Conservation (phyloP, 2,329 filamentous ascomycete genomes). For the Hyphodiscus sp. region DNA sequence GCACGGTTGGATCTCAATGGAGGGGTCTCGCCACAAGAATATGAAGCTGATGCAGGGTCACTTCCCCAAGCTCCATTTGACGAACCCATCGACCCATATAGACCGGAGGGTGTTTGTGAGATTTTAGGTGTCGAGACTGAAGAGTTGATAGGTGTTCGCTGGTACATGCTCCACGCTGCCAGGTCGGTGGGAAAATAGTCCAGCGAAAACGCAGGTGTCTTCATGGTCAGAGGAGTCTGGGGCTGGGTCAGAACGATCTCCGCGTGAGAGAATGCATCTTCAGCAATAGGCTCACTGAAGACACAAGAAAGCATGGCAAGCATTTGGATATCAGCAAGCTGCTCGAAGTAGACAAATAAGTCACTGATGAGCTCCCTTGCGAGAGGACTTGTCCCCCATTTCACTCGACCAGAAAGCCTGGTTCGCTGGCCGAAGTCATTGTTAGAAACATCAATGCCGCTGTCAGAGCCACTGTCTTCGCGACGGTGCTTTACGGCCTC, state of each 20-base stretch:
- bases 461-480: conserved; percentile 38
- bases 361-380: conserved; percentile 55
- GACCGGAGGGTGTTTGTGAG: conserved; percentile 47
- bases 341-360: conserved; percentile 59
- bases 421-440: conserved; percentile 30
- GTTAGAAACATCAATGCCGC: conserved; percentile 41
- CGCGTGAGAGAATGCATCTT: conserved; percentile 50
- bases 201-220: conserved; percentile 59
- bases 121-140: conserved; percentile 50
- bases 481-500: conserved; percentile 42
- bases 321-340: conserved; percentile 60
- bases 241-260: conserved; percentile 50
- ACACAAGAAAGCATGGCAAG: conserved; percentile 65
- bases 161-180: conserved; percentile 45
- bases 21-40: conserved; percentile 56
- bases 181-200: conserved; percentile 59
- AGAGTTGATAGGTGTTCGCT: conserved; percentile 47
- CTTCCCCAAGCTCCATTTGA: conserved; percentile 47
- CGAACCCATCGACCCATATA: conserved; percentile 50
- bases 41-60: conserved; percentile 50
- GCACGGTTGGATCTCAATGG: conserved; percentile 42
- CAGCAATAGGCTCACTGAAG: conserved; percentile 53
- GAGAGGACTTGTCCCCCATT: conserved; percentile 62
- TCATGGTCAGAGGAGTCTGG: conserved; percentile 57
- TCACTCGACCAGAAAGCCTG: conserved; percentile 51